These are phyloP conservation scores for Cryptococcus maquisensis DNA, from an alignment of 1,284 basidiomycete genomes.

Conservation along the genomic window DNA sequence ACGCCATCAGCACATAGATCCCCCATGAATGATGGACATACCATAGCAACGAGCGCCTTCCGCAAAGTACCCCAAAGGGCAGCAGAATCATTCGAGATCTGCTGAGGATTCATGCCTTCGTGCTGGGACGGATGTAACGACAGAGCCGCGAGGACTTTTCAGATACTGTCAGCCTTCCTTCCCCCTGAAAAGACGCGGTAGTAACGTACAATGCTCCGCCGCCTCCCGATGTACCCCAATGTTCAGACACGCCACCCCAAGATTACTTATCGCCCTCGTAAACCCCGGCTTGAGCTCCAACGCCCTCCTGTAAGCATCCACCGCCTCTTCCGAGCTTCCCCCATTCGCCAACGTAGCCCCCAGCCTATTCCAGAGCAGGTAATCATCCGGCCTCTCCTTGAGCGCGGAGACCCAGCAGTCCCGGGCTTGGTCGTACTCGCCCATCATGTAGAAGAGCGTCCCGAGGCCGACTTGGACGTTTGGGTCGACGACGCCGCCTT, in stretches of 20 bases:
- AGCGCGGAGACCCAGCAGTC: slow-evolving; percentile 90
- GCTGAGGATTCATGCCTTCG: slow-evolving; percentile 13
- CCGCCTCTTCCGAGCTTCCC: slow-evolving; percentile 88
- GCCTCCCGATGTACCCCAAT: slow-evolving; percentile 95
- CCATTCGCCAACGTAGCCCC: slow-evolving; percentile 96
- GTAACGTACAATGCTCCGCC: slow-evolving; percentile 69
- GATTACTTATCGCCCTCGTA: slow-evolving; percentile 95
- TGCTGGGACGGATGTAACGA: slow-evolving; percentile 60
- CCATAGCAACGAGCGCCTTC: slow-evolving; percentile 76
- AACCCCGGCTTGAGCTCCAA: slow-evolving; percentile 92
- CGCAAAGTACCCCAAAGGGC: slow-evolving; percentile 91
- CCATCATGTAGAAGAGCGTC: slow-evolving; percentile 79
- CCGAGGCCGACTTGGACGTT: slow-evolving; percentile 93
- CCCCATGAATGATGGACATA: slow-evolving; percentile 43
- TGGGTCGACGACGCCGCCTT: slow-evolving; percentile 68
- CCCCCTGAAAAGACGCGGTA: neutral
- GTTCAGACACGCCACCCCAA: slow-evolving; percentile 92
- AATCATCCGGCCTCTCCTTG: slow-evolving; percentile 75
- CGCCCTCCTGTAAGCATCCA: slow-evolving; percentile 90
- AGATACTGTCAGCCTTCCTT: neutral
- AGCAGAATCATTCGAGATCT: slow-evolving; percentile 47
- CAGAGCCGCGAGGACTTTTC: slow-evolving; percentile 73
- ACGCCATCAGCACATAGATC: neutral
- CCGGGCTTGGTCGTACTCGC: slow-evolving; percentile 52
- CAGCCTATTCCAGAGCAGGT: slow-evolving; percentile 91